phyloP scores from a whole-genome alignment of 2,329 filamentous ascomycete species.

The Pezicula neosporulosa region DNA sequence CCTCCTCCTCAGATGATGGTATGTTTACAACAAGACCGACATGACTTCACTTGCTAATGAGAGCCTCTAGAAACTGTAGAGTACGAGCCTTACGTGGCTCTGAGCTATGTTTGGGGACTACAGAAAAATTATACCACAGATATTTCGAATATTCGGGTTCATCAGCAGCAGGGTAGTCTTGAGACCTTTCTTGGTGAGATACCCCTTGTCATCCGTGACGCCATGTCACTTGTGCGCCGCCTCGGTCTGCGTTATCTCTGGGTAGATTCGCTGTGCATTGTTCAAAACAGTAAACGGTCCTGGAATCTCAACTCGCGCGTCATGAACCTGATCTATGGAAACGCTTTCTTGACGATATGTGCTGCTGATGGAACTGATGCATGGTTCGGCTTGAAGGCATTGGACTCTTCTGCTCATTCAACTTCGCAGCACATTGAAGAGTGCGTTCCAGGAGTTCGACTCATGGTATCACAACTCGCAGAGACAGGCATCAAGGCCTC shows the following conservation, averaged over 20 bases:
- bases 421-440: slow-evolving; percentile 4
- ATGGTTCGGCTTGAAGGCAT: slow-evolving; percentile 8
- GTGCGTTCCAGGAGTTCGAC: slow-evolving; percentile 16
- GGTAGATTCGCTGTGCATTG: slow-evolving; percentile 1
- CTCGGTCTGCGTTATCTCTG: background rate
- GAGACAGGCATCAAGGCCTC: slow-evolving; percentile 17
- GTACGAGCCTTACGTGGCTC: background rate
- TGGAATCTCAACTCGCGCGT: slow-evolving; percentile 26
- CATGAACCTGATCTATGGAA: slow-evolving; percentile 31
- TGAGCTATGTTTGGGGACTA: slow-evolving; percentile 12
- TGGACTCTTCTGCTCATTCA: slow-evolving; percentile 10
- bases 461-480: slow-evolving; percentile 15
- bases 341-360: slow-evolving; percentile 30
- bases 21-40: background rate
- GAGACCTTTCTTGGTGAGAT: background rate
- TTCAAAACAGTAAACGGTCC: slow-evolving; percentile 7
- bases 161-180: background rate
- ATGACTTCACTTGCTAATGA: background rate
- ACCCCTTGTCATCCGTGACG: background rate
- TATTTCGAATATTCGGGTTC: background rate
- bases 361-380: slow-evolving; percentile 25
- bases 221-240: background rate
- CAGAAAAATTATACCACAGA: background rate
- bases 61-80: background rate
- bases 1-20: background rate